Base-by-base conservation (phyloP, 2,329 filamentous ascomycete species). In the Phialophora macrospora region DNA sequence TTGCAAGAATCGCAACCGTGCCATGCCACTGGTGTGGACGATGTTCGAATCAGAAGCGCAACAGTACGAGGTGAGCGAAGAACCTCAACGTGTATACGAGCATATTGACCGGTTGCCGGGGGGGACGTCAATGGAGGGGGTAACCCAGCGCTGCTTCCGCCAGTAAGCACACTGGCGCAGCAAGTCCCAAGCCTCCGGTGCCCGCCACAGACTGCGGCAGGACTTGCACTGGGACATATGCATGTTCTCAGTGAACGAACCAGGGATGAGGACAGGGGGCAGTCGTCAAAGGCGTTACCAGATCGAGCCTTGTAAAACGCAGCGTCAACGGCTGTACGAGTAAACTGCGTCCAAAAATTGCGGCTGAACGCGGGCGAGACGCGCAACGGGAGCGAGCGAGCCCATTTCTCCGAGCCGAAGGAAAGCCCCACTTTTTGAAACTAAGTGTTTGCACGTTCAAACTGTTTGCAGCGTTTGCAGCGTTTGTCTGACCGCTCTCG, bases 401-500 rank as follows among this genome's bases (percentile, higher is more conserved):
- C 32, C 32, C 32, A 44, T 44, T n/a, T 7, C n/a, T 44, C 38
- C 38, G 38, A n/a, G 38, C 38, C 38, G 38, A 44, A 44, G 5
- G 17, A 4, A 3, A 52, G 20, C 20, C 20, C 48, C 20, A 26
- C 20, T 52, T 52, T 52, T 52, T 52, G 48, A n/a, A 2, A 22
- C 9, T 24, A 12, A 49, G 26, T 7, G 14, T 34, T 51, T 28
- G 41, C 57, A 41, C 20, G 38, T 30, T 62, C 55, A 49, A 38
- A 26, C 9, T 30, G 22, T 62, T 62, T 62, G 59, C 26, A 26
- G 4, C 17, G 59, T 62, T 62, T 62, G 59, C 51, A 26, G 9
- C 8, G 49, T 62, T 48, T 49, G n/a, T n/a, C 41, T 41, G 32
- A 17, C 22, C 5, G 22, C 17, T 20, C 22, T 17, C 22, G 24